Evolutionary conservation across 108 stramenopile genomes (phyloP).

Genomic region (Cyclostephanos tholiformis): DNA sequence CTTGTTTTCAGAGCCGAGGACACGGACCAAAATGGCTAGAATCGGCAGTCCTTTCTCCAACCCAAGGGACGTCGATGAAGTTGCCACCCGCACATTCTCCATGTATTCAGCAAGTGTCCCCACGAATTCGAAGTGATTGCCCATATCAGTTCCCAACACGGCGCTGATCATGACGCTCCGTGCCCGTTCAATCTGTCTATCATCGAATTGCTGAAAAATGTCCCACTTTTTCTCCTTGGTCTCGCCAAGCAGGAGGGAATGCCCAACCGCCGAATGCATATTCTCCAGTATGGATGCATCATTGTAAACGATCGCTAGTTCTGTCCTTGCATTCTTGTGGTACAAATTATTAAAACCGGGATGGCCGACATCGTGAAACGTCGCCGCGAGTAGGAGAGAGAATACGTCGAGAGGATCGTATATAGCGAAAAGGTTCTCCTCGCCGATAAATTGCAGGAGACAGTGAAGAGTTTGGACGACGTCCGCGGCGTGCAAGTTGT

Average conservation of each 20-base stretch:
- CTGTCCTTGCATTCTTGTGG: constrained; percentile 59
- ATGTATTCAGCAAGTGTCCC: constrained; percentile 12
- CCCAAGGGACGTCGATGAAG: background rate
- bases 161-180: constrained; percentile 64
- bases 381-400: constrained; percentile 66
- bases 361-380: constrained; percentile 88
- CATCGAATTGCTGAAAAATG: constrained; percentile 22
- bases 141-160: constrained; percentile 87
- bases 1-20: background rate
- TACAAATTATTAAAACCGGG: constrained; percentile 82
- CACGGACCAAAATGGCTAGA: constrained; percentile 2
- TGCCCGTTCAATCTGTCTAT: constrained; percentile 28
- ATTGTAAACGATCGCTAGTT: constrained; percentile 76
- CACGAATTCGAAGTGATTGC: constrained; percentile 60
- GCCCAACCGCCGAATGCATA: constrained; percentile 70
- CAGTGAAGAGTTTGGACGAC: constrained; percentile 66
- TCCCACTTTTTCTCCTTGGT: constrained; percentile 21
- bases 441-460: background rate
- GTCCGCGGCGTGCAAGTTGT: constrained; percentile 80
- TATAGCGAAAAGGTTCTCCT: background rate
- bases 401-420: constrained; percentile 53
- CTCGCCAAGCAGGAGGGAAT: constrained; percentile 37
- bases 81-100: background rate
- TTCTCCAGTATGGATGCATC: constrained; percentile 79
- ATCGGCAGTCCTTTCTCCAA: background rate